Conservation (phyloP, 495 filamentous ascomycete species). For the Talaromyces nanjingensis region DNA sequence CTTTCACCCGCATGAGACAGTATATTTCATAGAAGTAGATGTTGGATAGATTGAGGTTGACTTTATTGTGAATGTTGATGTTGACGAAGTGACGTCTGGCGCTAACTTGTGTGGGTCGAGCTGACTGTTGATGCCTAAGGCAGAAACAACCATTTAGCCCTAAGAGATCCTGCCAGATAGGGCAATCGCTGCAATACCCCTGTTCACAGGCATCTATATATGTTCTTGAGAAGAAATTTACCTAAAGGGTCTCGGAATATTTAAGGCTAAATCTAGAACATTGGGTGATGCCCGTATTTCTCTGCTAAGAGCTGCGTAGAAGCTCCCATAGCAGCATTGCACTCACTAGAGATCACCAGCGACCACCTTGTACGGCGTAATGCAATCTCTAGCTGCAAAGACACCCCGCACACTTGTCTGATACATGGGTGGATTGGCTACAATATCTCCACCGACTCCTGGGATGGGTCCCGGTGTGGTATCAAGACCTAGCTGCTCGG, state of each 20-base stretch:
- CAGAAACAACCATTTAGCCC: neutral
- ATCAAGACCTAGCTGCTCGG: conserved; percentile 18
- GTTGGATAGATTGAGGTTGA: neutral
- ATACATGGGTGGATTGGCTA: conserved; percentile 15
- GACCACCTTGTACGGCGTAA: conserved; percentile 2
- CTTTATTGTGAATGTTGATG: neutral
- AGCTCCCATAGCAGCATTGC: too few relatives aligned
- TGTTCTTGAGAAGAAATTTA: neutral
- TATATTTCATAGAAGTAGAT: neutral
- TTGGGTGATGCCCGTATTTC: too few relatives aligned
- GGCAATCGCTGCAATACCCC: neutral
- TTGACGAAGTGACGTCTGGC: neutral
- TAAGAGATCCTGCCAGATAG: neutral
- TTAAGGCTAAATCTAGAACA: too few relatives aligned
- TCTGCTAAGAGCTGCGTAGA: too few relatives aligned
- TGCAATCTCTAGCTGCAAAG: conserved; percentile 33
- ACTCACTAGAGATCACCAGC: neutral
- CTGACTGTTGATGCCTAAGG: neutral
- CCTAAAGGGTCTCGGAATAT: neutral
- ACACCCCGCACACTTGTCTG: conserved; percentile 27
- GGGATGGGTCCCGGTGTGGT: conserved; percentile 17
- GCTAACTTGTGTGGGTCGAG: neutral
- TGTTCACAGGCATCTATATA: neutral
- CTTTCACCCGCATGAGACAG: neutral
- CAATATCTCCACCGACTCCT: too few relatives aligned